Percentiles rank a stretch among this genome's conserved stretches.
Evolutionary conservation across 805 yeast species (phyloP).

Genomic region (Pichia nanzhaoensis): DNA sequence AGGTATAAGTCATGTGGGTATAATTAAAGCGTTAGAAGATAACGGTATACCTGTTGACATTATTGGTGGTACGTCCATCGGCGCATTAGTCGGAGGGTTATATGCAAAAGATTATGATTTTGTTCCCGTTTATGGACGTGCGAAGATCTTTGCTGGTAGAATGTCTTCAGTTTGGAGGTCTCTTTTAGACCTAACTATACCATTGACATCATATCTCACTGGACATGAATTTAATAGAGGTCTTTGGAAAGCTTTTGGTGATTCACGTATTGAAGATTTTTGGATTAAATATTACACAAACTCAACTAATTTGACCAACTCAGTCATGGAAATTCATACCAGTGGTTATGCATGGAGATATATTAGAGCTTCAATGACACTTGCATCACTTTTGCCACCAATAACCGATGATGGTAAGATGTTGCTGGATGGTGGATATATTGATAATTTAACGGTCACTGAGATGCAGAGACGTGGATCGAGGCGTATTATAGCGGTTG

Average conservation of each 20-base stretch:
- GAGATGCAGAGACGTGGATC: conserved; percentile 93
- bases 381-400: conserved; percentile 90
- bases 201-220: conserved; percentile 89
- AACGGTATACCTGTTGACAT: conserved; percentile 90
- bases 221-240: conserved; percentile 98
- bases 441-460: conserved; percentile 85
- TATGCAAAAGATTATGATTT: conserved; percentile 89
- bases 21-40: conserved; percentile 84
- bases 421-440: conserved; percentile 94
- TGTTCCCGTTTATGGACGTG: conserved; percentile 85
- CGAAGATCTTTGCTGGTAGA: conserved; percentile 79
- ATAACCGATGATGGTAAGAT: conserved; percentile 83
- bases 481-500: conserved; percentile 80
- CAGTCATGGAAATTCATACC: conserved; percentile 90
- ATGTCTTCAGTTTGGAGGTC: conserved; percentile 83
- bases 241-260: conserved; percentile 94
- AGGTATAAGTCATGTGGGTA: conserved; percentile 88
- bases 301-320: conserved; percentile 90
- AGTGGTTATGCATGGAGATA: conserved; percentile 94
- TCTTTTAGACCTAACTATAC: conserved; percentile 79
- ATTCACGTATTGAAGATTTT: conserved; percentile 87
- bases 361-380: conserved; percentile 91
- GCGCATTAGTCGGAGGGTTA: conserved; percentile 91
- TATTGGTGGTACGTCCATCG: conserved; percentile 95
- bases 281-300: conserved; percentile 88